phyloP scores from a whole-genome alignment of 2,329 filamentous ascomycete species.

The Epichloe aotearoae region DNA sequence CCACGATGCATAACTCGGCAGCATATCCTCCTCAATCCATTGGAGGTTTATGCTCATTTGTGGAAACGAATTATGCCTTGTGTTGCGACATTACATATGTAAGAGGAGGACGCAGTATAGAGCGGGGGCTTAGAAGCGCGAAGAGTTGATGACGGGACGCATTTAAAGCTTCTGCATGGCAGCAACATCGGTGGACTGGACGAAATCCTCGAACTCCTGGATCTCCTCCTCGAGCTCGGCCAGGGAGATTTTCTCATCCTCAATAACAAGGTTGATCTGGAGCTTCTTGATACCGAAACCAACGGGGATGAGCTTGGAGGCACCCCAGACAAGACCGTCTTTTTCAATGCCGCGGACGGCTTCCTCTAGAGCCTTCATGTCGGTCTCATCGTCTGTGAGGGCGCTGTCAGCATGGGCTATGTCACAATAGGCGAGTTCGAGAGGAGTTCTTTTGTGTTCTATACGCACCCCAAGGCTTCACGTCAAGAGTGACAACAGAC shows the following conservation, averaged over 20 bases:
- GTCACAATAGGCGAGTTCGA: not conserved
- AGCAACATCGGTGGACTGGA: conserved; percentile 85
- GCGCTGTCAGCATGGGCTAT: not conserved
- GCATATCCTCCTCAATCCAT: not conserved
- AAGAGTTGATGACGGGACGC: not conserved
- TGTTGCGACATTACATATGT: not conserved
- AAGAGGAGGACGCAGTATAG: not conserved
- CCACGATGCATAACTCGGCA: not conserved
- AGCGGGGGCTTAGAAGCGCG: not conserved
- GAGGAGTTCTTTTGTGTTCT: not conserved
- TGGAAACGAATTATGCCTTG: not conserved
- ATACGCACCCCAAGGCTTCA: conserved; percentile 90
- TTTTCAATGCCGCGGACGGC: conserved; percentile 72
- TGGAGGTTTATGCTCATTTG: not conserved
- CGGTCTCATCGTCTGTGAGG: conserved; percentile 70
- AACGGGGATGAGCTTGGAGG: conserved; percentile 74
- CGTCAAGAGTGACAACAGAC: conserved; percentile 88
- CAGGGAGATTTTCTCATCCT: conserved; percentile 90
- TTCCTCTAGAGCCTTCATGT: conserved; percentile 71
- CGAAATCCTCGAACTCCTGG: conserved; percentile 73
- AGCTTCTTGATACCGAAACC: conserved; percentile 99
- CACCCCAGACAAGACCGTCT: conserved; percentile 95
- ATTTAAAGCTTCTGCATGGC: conserved; percentile 87
- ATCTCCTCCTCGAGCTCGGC: conserved; percentile 82
- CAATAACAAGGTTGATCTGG: conserved; percentile 94